A percentile compares a stretch with the other conserved stretches of the same genome.
Conservation (phyloP, 495 filamentous ascomycete species). For the Xylaria palmicola region DNA sequence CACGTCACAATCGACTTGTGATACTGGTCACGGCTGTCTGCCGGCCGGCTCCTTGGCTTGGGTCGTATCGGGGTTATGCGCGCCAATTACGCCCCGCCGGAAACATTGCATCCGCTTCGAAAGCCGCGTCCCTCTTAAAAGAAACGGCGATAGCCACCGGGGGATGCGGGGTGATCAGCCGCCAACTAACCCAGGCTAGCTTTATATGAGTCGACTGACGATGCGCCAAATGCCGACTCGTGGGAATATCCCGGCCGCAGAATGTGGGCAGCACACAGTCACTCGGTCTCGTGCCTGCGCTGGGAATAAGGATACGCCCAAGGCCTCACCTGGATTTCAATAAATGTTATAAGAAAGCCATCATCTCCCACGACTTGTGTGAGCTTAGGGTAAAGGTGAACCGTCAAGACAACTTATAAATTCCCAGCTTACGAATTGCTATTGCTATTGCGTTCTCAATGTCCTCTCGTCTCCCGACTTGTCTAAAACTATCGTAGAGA, state of each 20-base stretch:
- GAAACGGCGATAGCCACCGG: background rate
- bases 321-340: background rate
- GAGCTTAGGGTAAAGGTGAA: background rate
- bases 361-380: background rate
- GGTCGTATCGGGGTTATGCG: slow-evolving; percentile 4
- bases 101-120: background rate
- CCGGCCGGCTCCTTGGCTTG: background rate
- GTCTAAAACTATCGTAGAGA: background rate
- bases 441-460: background rate
- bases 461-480: background rate
- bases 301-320: background rate
- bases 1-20: background rate
- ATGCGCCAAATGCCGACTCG: background rate
- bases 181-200: background rate
- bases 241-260: slow-evolving; percentile 1
- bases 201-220: background rate
- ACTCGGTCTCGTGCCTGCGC: background rate
- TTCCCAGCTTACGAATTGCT: background rate
- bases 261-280: background rate
- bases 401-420: background rate
- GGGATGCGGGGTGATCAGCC: slow-evolving; percentile 6
- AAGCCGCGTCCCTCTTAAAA: background rate
- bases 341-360: background rate
- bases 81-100: background rate
- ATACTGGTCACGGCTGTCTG: background rate